Evolutionary conservation across 176 grass and related monocot species (phyloP).

Genomic region (Miscanthus lutarioriparius): DNA sequence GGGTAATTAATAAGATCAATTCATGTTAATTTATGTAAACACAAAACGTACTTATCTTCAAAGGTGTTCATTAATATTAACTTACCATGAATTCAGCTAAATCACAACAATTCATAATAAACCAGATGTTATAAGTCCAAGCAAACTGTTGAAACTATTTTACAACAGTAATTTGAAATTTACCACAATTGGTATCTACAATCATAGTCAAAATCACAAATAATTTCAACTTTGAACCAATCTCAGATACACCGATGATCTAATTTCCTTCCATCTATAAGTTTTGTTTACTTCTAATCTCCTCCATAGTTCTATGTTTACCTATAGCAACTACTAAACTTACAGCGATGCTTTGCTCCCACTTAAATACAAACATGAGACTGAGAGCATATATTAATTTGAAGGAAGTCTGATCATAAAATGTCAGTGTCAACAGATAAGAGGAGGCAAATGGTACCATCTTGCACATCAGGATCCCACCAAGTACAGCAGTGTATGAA

Average conservation of each 20-base stretch:
- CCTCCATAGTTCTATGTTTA: conserved; percentile 9
- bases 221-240: not conserved
- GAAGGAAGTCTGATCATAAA: conserved; percentile 5
- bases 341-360: not conserved
- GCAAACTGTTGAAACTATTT: conserved; percentile 26
- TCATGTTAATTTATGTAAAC: conserved; percentile 7
- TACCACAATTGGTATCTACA: not conserved
- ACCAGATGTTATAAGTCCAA: not conserved
- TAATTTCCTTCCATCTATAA: conserved; percentile 17
- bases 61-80: not conserved
- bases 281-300: conserved; percentile 7
- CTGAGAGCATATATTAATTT: conserved; percentile 16
- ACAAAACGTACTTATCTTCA: not conserved
- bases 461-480: conserved; percentile 92
- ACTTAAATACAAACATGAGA: conserved; percentile 24
- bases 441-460: conserved; percentile 54
- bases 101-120: conserved; percentile 1
- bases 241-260: not conserved
- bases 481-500: conserved; percentile 72
- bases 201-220: conserved; percentile 5
- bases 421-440: conserved; percentile 20
- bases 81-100: not conserved
- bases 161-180: conserved; percentile 26
- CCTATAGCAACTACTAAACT: conserved; percentile 6
- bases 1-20: conserved; percentile 4